These are phyloP conservation scores for Penicillium sp. DNA, from an alignment of 2,329 filamentous ascomycete species.

Conservation along the genomic window DNA sequence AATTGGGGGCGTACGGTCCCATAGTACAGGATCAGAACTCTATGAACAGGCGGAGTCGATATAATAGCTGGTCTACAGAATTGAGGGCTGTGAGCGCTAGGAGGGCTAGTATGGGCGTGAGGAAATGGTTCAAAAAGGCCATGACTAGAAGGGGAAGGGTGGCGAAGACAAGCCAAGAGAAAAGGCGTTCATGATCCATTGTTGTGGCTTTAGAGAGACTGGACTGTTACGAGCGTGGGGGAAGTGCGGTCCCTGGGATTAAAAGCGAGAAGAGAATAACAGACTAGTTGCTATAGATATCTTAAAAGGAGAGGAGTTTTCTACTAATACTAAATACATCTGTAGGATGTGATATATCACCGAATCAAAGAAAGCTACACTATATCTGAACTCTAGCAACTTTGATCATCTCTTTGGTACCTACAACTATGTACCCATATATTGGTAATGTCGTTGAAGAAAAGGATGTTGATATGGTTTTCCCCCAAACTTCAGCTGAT, in stretches of 20 bases:
- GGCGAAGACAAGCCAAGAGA: neutral
- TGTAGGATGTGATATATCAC: neutral
- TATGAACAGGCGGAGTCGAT: neutral
- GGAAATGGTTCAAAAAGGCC: neutral
- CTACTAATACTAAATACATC: neutral
- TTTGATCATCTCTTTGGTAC: neutral
- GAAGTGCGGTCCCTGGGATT: neutral
- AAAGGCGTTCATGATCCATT: neutral
- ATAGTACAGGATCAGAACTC: neutral
- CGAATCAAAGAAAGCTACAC: neutral
- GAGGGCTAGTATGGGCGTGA: neutral
- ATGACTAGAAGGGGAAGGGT: neutral
- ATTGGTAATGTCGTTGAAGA: neutral
- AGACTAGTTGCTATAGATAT: neutral
- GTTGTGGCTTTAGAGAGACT: neutral
- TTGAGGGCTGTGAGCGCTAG: neutral
- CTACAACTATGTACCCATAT: neutral
- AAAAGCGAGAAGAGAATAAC: neutral
- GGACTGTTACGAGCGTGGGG: neutral
- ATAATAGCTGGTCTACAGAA: neutral
- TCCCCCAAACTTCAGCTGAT: neutral
- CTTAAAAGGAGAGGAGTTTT: too few species aligned
- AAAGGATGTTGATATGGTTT: too few species aligned
- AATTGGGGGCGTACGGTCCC: constrained; percentile 8
- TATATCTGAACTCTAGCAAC: neutral